Evolutionary conservation across 129 eudicot species (phyloP), one percentile per base, ranked within the genome.

Genomic region (Smallanthus sonchifolius): DNA sequence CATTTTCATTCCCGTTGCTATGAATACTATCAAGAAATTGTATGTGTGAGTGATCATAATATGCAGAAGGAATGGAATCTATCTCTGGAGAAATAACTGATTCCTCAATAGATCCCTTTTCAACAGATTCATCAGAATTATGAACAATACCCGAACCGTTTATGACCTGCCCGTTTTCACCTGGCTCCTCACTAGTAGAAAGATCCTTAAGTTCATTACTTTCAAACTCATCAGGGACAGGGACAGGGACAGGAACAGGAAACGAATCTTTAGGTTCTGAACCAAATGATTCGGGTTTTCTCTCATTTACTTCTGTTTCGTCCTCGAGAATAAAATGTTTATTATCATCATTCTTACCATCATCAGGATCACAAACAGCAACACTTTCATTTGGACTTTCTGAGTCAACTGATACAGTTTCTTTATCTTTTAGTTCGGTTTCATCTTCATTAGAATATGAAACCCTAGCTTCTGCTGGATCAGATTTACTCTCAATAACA

Each of bases 401-500:
- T 30, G 78, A 80, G 48, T 35, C 64, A 69, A 36, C 67, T 7
- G 49, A 45, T 69, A 37, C 47, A 54, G 77, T 69, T 69, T 37
- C 48, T 68, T 51, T 42, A 16, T 81, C 83, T 57, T 68, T 45
- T 11, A 65, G 42, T 42, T 59, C 52, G 40, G 61, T 36, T 51
- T 54, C 81, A 67, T 55, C 73, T 32, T 71, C 88, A 72, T 54
- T 68, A 34, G 44, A 64, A 77, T 70, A 38, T 24, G 76, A 76
- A 69, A 51, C 55, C n/a, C 19, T 56, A 40, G 24, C 80, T 69
- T 74, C 78, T 40, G 65, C 81, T 10, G 75, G 44, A 80, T 74
- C 88, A 80, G 45, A 44, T 48, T 69, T 63, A 51, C 78, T 83
- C 65, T 89, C 68, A 37, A 45, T 40, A 67, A 54, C 73, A 80